Base-by-base conservation (phyloP, 495 filamentous ascomycete genomes). In the Neurospora sp. region DNA sequence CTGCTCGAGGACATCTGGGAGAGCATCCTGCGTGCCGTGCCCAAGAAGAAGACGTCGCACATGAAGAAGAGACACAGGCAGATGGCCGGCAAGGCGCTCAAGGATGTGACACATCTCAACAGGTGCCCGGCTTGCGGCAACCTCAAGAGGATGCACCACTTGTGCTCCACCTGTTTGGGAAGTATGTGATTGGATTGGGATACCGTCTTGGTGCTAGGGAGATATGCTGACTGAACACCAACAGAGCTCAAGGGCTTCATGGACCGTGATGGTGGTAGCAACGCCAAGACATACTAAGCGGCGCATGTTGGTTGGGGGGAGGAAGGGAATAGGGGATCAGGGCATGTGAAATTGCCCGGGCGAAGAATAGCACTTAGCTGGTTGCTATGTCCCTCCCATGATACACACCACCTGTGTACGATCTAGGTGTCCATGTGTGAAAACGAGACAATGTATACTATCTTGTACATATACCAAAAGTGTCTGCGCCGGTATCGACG, bases 31-130 rank as follows among this genome's bases (percentile, higher is more conserved):
- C 90, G 90, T 74, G 96, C 96, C 4, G 96, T 97, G 7, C 96
- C 96, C 10, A 99, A 99, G 87, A 98, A 97, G 84, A 99, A 98
- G 89, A 97, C 94, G 10, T 97, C 95, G 35, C 92, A 99, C 81
- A 93, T 92, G 87, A 98, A 97, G 86, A 97, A 92, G 84, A 90
- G 96, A 74, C 90, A 93, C 77, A 88, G 96, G 76, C 93, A 95
- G 76, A 90, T 98, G 89, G 95, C 93, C 20, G 95, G 95, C 76
- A 98, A 98, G 82, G 94, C 89, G 45, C 84, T 98, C 78, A 92
- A 95, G 85, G 96, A 98, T 78, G 89, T 97, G 27, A 95, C 90
- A 70, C 86, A 87, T 44, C 84, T 99, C 75, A 94, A 92, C 81
- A 92, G 89, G 77, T 99, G 96, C 78, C 90, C 95, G 2, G 91